Evolutionary conservation across 2,329 filamentous ascomycete genomes (phyloP), one percentile per base, ranked within the genome.

Genomic region (Colletotrichum chrysophilum): DNA sequence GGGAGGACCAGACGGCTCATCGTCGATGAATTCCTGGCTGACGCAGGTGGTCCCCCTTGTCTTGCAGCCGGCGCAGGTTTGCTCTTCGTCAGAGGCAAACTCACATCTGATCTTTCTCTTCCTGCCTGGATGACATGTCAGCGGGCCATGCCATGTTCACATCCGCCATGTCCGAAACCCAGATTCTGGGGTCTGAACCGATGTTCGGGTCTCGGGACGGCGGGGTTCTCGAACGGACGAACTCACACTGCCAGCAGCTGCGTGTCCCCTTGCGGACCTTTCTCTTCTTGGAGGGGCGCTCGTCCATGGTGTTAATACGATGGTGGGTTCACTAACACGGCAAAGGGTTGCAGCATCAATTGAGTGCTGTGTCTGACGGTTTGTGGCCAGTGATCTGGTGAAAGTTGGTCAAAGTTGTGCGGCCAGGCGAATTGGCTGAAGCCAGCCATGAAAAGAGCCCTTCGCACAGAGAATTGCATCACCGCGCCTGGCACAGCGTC

Each of bases 181-280:
- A n/a, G n/a, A 48, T 21, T 26, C 32, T 28, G 48, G 26, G 21
- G 16, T 12, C 43, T 38, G 30, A 24, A 5, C 28, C 24, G 34
- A 8, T 16, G 16, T 36, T 14, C n/a, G 30, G 26, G 28, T 14
- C 28, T 52, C 36, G 28, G 72, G 36, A 21, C n/a, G 18, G 18
- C 61, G 68, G 68, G 28, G 13, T n/a, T 56, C 4, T 62, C 62
- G 72, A 62, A 62, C 62, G 72, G 62, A 67, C 72, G 72, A 72
- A 75, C 80, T 89, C 89, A 84, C 90, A 92, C 77, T 91, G 89
- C 89, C 89, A 91, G 80, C 90, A 91, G 71, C 89, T 91, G 32
- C 82, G 84, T 0, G 90, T 91, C n/a, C 90, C 90, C 69, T 90
- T 91, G 26, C 89, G 87, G 26, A 90, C 28, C 74, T 86, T 89